Evolutionary conservation across 106 monocot genomes (phyloP).

Genomic region (Gastrodia elata): DNA sequence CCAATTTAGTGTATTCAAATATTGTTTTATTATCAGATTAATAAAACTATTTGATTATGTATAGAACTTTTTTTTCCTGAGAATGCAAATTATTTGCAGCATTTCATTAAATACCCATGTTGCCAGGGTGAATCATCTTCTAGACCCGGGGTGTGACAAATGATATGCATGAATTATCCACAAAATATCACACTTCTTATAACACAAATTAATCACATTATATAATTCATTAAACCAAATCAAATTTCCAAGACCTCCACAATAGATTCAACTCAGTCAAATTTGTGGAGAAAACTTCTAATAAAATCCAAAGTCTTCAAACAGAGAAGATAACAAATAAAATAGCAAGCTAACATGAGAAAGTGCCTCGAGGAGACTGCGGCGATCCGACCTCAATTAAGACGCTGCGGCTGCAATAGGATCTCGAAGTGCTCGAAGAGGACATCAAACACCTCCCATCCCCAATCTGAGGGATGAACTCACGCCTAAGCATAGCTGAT

Average conservation of each 20-base stretch:
- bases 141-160: no score
- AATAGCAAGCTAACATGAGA: constrained; percentile 11
- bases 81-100: no score
- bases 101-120: no score
- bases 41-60: no score
- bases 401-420: constrained; percentile 78
- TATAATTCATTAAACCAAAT: neutral
- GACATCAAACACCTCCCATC: constrained; percentile 65
- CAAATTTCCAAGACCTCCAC: neutral
- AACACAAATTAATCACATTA: no score
- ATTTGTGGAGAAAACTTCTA: neutral
- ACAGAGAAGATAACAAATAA: neutral
- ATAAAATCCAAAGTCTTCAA: neutral
- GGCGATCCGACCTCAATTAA: constrained; percentile 70
- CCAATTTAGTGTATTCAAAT: no score
- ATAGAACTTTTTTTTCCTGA: no score
- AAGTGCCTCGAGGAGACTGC: constrained; percentile 41
- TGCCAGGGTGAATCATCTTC: no score
- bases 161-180: no score
- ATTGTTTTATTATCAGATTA: no score
- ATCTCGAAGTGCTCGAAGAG: constrained; percentile 83
- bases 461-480: constrained; percentile 31
- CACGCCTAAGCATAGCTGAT: constrained; percentile 11
- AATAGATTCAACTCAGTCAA: neutral
- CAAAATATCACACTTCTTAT: no score